Evolutionary conservation across 306 rosid species (phyloP), one percentile per base, ranked within the genome.

Genomic region (Boehmeria nivea): DNA sequence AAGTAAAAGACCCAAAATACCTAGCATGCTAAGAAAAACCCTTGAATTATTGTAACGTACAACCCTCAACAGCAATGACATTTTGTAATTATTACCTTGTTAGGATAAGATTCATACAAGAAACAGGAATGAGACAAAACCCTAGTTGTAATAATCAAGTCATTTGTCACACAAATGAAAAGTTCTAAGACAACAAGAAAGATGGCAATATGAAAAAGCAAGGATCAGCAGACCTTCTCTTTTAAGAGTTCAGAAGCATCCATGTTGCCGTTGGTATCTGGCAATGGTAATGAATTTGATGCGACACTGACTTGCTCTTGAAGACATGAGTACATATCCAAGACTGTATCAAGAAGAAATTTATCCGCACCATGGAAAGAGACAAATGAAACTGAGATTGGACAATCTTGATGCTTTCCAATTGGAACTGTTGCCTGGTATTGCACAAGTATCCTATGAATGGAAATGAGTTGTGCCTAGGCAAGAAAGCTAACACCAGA

Each of bases 331-430:
- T 82, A 68, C 73, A 85, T 71, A 70, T 82, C 94, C 88, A 88
- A 72, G 69, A 88, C 72, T 33, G 72, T 82, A 62, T 84, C 87
- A 54, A 88, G 96, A 74, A 88, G 96, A 84, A 88, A 88, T 51
- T 88, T 88, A 74, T 88, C 96, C 21, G 71, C 78, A 54, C 90
- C 86, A 52, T 84, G 96, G 56, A 34, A 73, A 19, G 88, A 71
- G 54, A 84, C 59, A 68, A 84, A 72, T 54, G 96, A 88, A 69
- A 88, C 72, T 69, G 90, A 88, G 64, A 78, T 62, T 37, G 86
- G 83, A 73, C 60, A 68, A 59, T 58, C 79, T 43, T 76, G 70
- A 51, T 73, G 82, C 75, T 47, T 67, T 76, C 90, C 94, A 53
- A 88, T 57, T 3, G 96, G 96, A 76, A 88, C 57, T 33, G 86